Conservation (phyloP, 257 asterid species). For the Jacaranda copaia region DNA sequence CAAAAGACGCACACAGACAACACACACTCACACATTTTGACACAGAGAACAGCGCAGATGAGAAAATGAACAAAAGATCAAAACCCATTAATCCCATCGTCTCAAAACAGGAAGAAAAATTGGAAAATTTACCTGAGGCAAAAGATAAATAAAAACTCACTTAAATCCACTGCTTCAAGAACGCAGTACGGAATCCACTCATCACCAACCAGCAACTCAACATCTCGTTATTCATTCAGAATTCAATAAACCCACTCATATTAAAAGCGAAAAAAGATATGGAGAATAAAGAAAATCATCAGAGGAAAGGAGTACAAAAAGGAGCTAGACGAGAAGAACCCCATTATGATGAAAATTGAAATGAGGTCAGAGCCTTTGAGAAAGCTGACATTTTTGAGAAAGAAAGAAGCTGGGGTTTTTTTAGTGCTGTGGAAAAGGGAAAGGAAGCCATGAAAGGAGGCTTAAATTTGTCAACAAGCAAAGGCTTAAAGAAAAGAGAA, state of each 20-base stretch:
- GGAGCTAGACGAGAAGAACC: constrained; percentile 37
- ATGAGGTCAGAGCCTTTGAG: constrained; percentile 38
- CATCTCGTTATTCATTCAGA: constrained; percentile 24
- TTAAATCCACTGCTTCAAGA: constrained; percentile 42
- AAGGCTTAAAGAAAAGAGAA: constrained; percentile 40
- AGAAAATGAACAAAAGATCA: constrained; percentile 40
- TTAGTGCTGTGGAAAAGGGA: constrained; percentile 41
- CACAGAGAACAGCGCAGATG: constrained; percentile 33
- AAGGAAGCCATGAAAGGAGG: constrained; percentile 58
- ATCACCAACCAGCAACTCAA: constrained; percentile 29
- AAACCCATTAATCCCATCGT: constrained; percentile 37
- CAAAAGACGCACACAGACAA: constrained; percentile 18
- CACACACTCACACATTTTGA: constrained; percentile 29
- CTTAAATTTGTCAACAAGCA: constrained; percentile 57
- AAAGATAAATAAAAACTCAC: constrained; percentile 29
- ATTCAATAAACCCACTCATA: constrained; percentile 31
- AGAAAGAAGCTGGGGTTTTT: constrained; percentile 1
- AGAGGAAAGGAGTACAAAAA: constrained; percentile 28
- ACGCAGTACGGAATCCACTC: constrained; percentile 32
- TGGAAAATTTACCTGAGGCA: constrained; percentile 37
- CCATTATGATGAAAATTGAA: constrained; percentile 38
- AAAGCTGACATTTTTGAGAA: constrained; percentile 45
- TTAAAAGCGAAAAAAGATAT: constrained; percentile 25
- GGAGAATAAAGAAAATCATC: background rate
- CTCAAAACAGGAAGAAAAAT: constrained; percentile 12